Evolutionary conservation across 2,329 filamentous ascomycete genomes (phyloP).

Genomic region (Immersiporthe knoxdaviesiana): DNA sequence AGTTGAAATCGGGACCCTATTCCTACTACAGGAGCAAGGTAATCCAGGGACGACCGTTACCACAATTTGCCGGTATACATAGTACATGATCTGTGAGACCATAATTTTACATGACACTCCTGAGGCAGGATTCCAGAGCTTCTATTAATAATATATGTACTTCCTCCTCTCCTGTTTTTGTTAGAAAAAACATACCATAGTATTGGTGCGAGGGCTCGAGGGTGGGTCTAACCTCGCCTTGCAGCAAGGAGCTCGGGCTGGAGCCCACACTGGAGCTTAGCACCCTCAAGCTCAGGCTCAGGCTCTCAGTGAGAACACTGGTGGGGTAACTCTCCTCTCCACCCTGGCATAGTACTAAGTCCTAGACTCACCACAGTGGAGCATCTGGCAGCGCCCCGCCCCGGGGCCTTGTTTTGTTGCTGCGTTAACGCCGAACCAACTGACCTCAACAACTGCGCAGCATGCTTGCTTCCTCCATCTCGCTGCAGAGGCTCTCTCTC

Average conservation of each 20-base stretch:
- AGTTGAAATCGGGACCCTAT: too few species aligned
- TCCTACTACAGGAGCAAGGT: neutral
- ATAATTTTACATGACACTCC: neutral
- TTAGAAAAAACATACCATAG: neutral
- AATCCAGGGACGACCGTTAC: neutral
- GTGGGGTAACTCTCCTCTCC: neutral
- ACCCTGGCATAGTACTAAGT: neutral
- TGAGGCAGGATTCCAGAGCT: neutral
- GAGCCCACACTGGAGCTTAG: neutral
- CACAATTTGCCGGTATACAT: neutral
- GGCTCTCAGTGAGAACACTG: neutral
- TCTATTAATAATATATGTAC: too few species aligned
- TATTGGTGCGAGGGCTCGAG: neutral
- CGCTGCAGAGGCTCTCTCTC: neutral
- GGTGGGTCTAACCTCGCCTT: neutral
- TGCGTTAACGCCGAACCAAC: neutral
- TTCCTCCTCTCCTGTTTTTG: neutral
- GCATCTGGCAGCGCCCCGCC: slow-evolving; percentile 3
- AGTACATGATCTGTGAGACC: neutral
- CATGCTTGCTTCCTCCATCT: neutral
- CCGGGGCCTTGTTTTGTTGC: slow-evolving; percentile 4
- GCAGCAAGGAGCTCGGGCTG: neutral
- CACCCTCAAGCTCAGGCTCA: neutral
- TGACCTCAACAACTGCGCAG: slow-evolving; percentile 1
- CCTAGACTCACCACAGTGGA: neutral